A percentile compares a stretch with the other conserved stretches of the same genome.
Evolutionary conservation across 495 filamentous ascomycete species (phyloP).

Genomic region (Penicillium mononematosum): DNA sequence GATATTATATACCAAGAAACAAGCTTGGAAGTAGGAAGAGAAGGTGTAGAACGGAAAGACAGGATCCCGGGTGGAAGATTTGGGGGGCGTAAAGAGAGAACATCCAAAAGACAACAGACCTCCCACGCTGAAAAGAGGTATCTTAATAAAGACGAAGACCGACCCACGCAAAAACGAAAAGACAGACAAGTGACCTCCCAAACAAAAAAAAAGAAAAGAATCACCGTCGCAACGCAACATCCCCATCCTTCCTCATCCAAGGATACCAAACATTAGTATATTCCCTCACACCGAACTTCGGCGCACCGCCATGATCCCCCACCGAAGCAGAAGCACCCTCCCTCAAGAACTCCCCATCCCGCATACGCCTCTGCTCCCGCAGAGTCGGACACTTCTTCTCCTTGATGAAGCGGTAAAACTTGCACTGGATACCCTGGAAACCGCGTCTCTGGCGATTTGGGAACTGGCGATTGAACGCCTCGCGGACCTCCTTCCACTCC

Average conservation of each 20-base stretch:
- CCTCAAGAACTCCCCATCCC: constrained; percentile 46
- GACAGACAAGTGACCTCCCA: neutral
- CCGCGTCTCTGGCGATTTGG: constrained; percentile 43
- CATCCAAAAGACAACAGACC: constrained; percentile 6
- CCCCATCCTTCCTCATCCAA: constrained; percentile 11
- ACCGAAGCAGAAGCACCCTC: constrained; percentile 20
- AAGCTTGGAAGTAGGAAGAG: neutral
- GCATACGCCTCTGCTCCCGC: constrained; percentile 45
- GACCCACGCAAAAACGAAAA: constrained; percentile 12
- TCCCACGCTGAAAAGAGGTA: constrained; percentile 14
- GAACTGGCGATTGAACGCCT: constrained; percentile 52
- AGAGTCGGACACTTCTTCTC: constrained; percentile 49
- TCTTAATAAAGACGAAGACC: constrained; percentile 13
- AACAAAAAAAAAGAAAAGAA: neutral
- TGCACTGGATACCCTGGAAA: constrained; percentile 55
- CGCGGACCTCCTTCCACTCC: constrained; percentile 52
- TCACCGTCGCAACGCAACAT: neutral
- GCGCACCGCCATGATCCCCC: neutral
- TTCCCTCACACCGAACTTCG: constrained; percentile 8
- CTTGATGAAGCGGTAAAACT: constrained; percentile 54
- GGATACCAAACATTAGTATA: constrained; percentile 15
- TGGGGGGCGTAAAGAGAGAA: constrained; percentile 3
- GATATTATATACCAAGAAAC: neutral
- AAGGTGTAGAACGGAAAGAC: neutral
- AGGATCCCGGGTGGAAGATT: neutral